Evolutionary conservation across 495 filamentous ascomycete genomes (phyloP), one percentile per base, ranked within the genome.

Genomic region (Neurospora intermedia): DNA sequence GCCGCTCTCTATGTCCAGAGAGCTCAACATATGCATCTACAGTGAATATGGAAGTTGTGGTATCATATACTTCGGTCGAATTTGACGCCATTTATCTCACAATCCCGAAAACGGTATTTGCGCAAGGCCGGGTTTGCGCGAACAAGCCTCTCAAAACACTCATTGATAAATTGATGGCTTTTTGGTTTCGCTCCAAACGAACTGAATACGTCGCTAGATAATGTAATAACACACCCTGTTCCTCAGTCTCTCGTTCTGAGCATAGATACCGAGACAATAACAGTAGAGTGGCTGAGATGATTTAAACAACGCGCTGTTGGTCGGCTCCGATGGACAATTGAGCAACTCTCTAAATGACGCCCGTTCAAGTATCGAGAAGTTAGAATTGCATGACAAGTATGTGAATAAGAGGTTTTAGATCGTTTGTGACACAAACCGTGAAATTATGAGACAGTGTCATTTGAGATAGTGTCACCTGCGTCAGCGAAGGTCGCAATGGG

Each of bases 321-420:
- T 2, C 13, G 10, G 11, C 46, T 54, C 11, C 20, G 20, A 2
- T 23, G 15, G 46, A 13, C 46, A 54, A 15, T 7, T 0, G 20
- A 3, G 5, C 20, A 54, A 48, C 0, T 54, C 6, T 18, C 16
- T 3, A 1, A 35, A 31, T 1, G 7, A 35, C 54, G 7, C 15
- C 0, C 0, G 16, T 16, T 2, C 6, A 2, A 3, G 6, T 62
- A 0, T 31, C 20, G 0, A 62, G 20, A 6, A 2, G 2, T 0
- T 16, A 31, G 2, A 62, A 16, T 1, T 35, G 6, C 13, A 6
- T 23, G 2, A 62, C 16, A 16, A 62, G 6, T 16, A 35, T 27
- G 31, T 4, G 2, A 18, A 16, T 15, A 35, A 18, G 13, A 16
- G 7, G 1, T 6, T 35, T 0, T 18, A 15, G 18, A 3, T 3